Evolutionary conservation across 495 filamentous ascomycete species (phyloP).

Genomic region (Articulospora tetracladia): DNA sequence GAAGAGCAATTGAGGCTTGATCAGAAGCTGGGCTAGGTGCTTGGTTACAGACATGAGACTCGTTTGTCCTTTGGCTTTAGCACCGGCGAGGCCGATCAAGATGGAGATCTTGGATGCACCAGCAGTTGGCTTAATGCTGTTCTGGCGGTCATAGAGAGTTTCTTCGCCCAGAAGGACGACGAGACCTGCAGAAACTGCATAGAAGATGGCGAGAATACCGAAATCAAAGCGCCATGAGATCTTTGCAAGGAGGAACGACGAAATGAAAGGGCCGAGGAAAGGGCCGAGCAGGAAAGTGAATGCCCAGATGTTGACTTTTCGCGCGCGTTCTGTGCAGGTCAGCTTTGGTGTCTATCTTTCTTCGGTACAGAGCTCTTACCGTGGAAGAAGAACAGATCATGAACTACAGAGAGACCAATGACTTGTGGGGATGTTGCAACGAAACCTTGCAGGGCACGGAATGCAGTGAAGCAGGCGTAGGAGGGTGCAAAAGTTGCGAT

Average conservation of each 20-base stretch:
- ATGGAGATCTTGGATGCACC: conserved; percentile 14
- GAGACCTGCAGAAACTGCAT: conserved; percentile 37
- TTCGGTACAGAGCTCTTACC: neutral
- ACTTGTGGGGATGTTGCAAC: conserved; percentile 12
- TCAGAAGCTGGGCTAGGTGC: conserved; percentile 20
- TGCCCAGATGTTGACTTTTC: conserved; percentile 62
- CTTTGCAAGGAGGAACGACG: conserved; percentile 26
- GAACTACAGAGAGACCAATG: conserved; percentile 55
- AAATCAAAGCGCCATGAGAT: conserved; percentile 41
- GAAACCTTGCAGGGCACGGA: conserved; percentile 49
- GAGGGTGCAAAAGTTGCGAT: conserved; percentile 40
- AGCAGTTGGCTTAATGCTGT: conserved; percentile 9
- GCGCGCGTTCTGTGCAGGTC: conserved; percentile 40
- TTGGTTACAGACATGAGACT: conserved; percentile 20
- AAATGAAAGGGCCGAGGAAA: conserved; percentile 50
- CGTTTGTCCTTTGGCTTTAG: conserved; percentile 13
- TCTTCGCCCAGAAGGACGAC: conserved; percentile 45
- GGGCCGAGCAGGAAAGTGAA: conserved; percentile 54
- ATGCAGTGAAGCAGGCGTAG: conserved; percentile 42
- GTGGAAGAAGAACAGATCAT: conserved; percentile 57
- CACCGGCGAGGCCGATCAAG: conserved; percentile 27
- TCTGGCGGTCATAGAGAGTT: conserved; percentile 38
- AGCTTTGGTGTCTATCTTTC: neutral
- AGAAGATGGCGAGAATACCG: conserved; percentile 41
- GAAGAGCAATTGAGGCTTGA: conserved; percentile 29